Evolutionary conservation across 139 green algal genomes (phyloP).

Genomic region (Medakamo hakoo): DNA sequence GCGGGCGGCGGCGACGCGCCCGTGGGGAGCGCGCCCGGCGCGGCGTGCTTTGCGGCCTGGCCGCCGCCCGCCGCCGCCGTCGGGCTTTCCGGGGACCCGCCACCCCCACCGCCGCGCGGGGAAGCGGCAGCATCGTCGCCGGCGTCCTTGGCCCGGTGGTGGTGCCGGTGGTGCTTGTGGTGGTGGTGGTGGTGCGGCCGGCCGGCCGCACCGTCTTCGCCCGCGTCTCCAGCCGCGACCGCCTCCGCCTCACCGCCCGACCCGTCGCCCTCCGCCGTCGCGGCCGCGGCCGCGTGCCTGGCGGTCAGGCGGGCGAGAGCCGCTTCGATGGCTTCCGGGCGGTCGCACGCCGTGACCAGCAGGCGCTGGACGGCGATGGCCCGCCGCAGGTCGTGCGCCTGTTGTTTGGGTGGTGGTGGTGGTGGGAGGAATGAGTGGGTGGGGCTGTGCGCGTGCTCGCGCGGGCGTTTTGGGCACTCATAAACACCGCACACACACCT

Average conservation of each 20-base stretch:
- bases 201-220: neutral
- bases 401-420: no score
- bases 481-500: neutral
- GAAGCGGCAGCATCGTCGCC: neutral
- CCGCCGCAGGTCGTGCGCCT: slow-evolving; percentile 19
- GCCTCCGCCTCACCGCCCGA: neutral
- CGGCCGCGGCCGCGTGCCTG: no score
- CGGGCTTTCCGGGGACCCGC: neutral
- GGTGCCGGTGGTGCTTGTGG: neutral
- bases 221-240: neutral
- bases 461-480: no score
- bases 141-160: neutral
- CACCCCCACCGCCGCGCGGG: neutral
- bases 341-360: no score
- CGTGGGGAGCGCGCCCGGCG: neutral
- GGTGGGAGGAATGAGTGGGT: no score
- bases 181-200: neutral
- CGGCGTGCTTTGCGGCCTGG: neutral
- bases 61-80: neutral
- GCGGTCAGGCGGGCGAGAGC: no score
- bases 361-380: slow-evolving; percentile 18
- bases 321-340: no score
- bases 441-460: no score
- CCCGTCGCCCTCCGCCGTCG: slow-evolving; percentile 8
- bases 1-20: no score